A percentile compares a stretch with the other conserved stretches of the same genome.
These are phyloP conservation scores for Luffa aegyptiaca DNA, from an alignment of 306 rosid genomes.

Conservation along the genomic window DNA sequence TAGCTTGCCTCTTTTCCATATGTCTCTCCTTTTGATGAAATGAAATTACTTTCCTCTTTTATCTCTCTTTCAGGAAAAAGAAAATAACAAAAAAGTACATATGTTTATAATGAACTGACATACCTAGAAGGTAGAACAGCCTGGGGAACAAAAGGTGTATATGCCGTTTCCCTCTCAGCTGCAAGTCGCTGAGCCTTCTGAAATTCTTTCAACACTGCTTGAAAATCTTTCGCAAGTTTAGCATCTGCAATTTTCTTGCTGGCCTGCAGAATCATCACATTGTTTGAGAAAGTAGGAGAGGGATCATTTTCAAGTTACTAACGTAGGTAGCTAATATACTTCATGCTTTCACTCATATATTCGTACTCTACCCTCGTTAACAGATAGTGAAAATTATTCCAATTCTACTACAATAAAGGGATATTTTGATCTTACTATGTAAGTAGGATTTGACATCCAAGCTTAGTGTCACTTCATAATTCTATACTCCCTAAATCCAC, in stretches of 20 bases:
- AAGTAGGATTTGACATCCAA: background rate
- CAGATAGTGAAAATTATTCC: background rate
- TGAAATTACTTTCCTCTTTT: background rate
- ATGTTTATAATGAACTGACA: background rate
- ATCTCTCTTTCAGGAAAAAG: background rate
- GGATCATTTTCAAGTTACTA: background rate
- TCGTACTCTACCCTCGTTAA: background rate
- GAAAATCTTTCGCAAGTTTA: conserved; percentile 92
- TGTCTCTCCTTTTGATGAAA: background rate
- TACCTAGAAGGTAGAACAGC: conserved; percentile 70
- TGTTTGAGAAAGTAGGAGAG: background rate
- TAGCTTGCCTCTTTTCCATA: background rate
- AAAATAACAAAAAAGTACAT: background rate
- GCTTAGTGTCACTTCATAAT: background rate
- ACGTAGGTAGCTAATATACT: background rate
- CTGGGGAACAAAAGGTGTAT: conserved; percentile 73
- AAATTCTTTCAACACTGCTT: conserved; percentile 84
- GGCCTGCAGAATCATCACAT: conserved; percentile 35
- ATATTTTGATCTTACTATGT: background rate
- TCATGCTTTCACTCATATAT: background rate
- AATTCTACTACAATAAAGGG: background rate
- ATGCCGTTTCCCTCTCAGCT: conserved; percentile 96
- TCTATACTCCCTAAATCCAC: background rate
- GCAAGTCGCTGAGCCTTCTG: conserved; percentile 97
- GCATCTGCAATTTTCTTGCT: conserved; percentile 95